Base-by-base conservation (phyloP, 2,329 filamentous ascomycete genomes). In the Colletotrichum sp. region DNA sequence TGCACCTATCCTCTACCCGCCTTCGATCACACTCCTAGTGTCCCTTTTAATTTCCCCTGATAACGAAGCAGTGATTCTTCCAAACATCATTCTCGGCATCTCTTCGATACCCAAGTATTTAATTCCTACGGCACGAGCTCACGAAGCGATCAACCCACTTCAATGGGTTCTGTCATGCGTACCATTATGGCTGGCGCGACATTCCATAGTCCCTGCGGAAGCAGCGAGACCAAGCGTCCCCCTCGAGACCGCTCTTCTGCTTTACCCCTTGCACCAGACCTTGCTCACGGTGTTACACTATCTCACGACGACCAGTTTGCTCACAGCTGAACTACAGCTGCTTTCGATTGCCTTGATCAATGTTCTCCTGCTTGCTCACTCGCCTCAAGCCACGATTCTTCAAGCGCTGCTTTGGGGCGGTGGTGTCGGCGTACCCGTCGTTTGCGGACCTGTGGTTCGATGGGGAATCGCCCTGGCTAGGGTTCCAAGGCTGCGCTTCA, bases 401-500 rank as follows among this genome's bases (percentile, higher is more conserved):
- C 97, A 98, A 86, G 92, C 94, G 19, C 87, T 99, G 70, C 88
- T 98, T 72, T 98, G 95, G 95, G 88, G 93, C 61, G 93, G 96
- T n/a, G 96, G 96, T 1, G 84, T 98, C 34, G 90, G 92, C 62
- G 84, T 98, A 19, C 92, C 98, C 69, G 86, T 96, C 6, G 87
- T 91, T 8, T 98, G 95, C 82, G 91, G 92, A 34, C 90, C 92
- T 34, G 91, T 97, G 15, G 91, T 99, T 44, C 90, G 90, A 80
- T 98, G 95, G 94, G 96, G 95, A 62, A 94, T 99, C 69, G 91
- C 93, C 30, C 87, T 99, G 77, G 96, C 96, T 67, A 91, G 96
- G 73, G 95, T 99, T 22, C 97, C 97, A 4, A 95, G 93, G 80
- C 98, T 96, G 95, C 94, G 96, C 59, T 96, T 99, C 80, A 91